Evolutionary conservation across 2,329 filamentous ascomycete species (phyloP).

Genomic region (Cordyceps sp.): DNA sequence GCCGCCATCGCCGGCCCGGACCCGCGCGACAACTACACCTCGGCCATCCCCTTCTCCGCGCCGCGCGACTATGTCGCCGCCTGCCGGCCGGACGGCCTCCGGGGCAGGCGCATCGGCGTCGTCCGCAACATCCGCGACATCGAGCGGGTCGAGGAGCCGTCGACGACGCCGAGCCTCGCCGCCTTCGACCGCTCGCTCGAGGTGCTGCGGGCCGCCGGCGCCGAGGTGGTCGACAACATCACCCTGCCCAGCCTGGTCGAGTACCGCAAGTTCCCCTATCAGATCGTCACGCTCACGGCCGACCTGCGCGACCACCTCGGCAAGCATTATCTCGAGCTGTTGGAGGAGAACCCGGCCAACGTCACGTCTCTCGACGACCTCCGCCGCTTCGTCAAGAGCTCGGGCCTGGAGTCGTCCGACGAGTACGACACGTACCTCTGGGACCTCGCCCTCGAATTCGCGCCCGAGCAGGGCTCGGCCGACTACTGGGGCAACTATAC

Average conservation of each 20-base stretch:
- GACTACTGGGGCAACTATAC: slow-evolving; percentile 43
- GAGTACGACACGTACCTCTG: slow-evolving; percentile 37
- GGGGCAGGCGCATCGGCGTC: slow-evolving; percentile 45
- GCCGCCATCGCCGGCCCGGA: slow-evolving; percentile 47
- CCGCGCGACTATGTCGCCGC: slow-evolving; percentile 45
- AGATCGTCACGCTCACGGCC: slow-evolving; percentile 7
- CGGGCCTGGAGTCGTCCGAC: slow-evolving; percentile 34
- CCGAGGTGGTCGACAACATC: slow-evolving; percentile 33
- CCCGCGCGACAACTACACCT: slow-evolving; percentile 41
- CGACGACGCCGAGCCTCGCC: neutral
- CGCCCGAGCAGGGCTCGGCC: slow-evolving; percentile 34
- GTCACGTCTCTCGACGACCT: neutral
- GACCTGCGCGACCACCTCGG: slow-evolving; percentile 31
- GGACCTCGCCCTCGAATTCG: slow-evolving; percentile 31
- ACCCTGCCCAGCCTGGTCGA: neutral
- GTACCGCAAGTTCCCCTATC: neutral
- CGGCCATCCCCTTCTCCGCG: slow-evolving; percentile 41
- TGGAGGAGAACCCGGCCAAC: neutral
- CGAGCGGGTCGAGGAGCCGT: neutral
- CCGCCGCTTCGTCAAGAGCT: neutral
- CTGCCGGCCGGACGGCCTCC: slow-evolving; percentile 33
- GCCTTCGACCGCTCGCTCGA: slow-evolving; percentile 35
- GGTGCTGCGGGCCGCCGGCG: slow-evolving; percentile 35
- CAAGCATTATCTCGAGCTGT: neutral
- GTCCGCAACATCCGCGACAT: slow-evolving; percentile 34